Percentiles rank a stretch among this genome's conserved stretches.
Evolutionary conservation across 2,329 filamentous ascomycete genomes (phyloP).

Genomic region (Colletotrichum sp.): DNA sequence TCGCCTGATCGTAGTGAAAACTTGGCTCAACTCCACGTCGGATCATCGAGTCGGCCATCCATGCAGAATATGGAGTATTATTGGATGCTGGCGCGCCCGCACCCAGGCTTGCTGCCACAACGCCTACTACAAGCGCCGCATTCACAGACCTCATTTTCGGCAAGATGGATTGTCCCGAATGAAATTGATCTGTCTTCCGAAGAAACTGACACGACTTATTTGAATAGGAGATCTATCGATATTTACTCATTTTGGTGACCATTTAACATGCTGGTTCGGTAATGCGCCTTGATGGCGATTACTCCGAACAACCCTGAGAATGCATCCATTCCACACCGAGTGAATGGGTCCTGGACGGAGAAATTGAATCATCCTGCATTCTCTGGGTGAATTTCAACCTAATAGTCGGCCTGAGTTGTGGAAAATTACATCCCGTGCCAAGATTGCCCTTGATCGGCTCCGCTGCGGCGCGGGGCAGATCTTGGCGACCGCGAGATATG

Average conservation of each 20-base stretch:
- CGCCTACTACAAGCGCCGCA: background rate
- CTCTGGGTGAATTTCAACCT: background rate
- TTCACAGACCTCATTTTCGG: background rate
- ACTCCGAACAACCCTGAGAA: background rate
- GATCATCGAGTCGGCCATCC: slow-evolving; percentile 54
- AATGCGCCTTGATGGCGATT: background rate
- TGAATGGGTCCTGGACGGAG: background rate
- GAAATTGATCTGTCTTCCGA: background rate
- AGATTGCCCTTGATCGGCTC: background rate
- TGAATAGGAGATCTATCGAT: background rate
- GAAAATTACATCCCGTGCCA: background rate
- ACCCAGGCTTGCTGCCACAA: background rate
- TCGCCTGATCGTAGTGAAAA: slow-evolving; percentile 49
- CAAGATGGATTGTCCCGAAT: background rate
- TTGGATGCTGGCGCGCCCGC: background rate
- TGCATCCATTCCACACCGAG: background rate
- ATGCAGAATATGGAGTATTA: slow-evolving; percentile 29
- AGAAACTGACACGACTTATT: background rate
- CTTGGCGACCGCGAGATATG: background rate
- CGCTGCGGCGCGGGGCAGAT: background rate
- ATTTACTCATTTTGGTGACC: background rate
- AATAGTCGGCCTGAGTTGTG: background rate
- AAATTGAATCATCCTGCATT: background rate
- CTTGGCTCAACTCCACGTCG: slow-evolving; percentile 39
- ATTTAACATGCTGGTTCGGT: background rate